These are phyloP conservation scores for Agaricus blazei DNA, from an alignment of 768 basidiomycete genomes.

Conservation along the genomic window DNA sequence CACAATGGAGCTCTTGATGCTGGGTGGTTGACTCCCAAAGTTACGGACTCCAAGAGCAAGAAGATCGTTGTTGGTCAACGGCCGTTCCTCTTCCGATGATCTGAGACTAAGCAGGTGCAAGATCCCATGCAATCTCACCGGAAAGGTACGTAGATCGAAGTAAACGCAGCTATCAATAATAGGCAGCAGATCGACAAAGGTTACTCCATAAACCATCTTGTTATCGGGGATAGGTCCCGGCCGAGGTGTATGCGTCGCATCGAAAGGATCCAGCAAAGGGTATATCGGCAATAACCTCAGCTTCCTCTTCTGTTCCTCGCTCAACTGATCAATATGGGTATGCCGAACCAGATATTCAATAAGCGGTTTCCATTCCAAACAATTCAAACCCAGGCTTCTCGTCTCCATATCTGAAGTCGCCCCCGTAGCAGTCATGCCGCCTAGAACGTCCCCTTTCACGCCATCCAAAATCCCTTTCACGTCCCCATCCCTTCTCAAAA, in stretches of 20 bases:
- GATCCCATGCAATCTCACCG: not conserved
- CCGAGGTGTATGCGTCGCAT: not conserved
- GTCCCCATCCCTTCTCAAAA: not conserved
- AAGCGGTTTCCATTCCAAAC: not conserved
- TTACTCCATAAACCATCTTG: slow-evolving; percentile 1
- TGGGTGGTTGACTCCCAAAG: slow-evolving; percentile 3
- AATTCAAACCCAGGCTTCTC: not conserved
- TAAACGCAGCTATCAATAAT: slow-evolving; percentile 3
- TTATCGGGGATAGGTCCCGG: slow-evolving; percentile 3
- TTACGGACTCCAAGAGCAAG: not conserved
- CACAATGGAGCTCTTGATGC: not conserved
- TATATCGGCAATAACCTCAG: slow-evolving; percentile 3
- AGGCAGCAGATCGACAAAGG: not conserved
- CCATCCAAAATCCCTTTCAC: slow-evolving; percentile 2
- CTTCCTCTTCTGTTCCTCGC: not conserved
- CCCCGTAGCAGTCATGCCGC: not conserved
- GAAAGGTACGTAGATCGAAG: slow-evolving; percentile 1
- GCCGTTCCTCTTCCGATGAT: not conserved
- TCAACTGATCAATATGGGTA: not conserved
- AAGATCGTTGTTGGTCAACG: not conserved
- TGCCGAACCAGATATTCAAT: slow-evolving; percentile 1
- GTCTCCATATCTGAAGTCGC: not conserved
- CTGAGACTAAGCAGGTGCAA: not conserved
- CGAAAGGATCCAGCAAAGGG: not conserved
- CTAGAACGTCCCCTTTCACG: not conserved